Evolutionary conservation across 2,329 filamentous ascomycete genomes (phyloP).

Genomic region (Penicillium sp.): DNA sequence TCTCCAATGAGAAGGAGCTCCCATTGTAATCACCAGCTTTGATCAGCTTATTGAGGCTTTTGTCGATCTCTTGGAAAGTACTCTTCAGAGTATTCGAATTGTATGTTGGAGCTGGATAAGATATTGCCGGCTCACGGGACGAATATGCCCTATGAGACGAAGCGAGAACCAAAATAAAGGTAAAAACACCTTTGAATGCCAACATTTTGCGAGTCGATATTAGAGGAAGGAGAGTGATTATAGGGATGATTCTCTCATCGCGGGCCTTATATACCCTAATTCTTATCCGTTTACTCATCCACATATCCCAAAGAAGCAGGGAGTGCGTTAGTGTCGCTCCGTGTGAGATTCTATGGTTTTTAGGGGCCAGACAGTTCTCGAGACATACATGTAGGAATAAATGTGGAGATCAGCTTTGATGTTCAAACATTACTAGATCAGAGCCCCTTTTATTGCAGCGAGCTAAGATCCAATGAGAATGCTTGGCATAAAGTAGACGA

Average conservation of each 20-base stretch:
- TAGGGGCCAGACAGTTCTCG: not conserved
- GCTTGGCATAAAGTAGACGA: not conserved
- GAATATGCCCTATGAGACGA: not conserved
- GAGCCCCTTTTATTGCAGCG: not conserved
- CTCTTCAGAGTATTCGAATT: not conserved
- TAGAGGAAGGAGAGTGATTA: not conserved
- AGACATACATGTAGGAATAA: not conserved
- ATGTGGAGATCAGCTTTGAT: not conserved
- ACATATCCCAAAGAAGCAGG: not conserved
- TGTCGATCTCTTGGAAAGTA: not conserved
- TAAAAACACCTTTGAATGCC: not conserved
- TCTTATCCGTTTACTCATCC: not conserved
- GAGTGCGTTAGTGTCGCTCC: not conserved
- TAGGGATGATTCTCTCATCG: not conserved
- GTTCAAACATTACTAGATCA: not conserved
- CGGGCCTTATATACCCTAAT: not conserved
- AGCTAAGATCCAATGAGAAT: not conserved
- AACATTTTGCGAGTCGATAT: not conserved
- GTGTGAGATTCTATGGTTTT: not conserved
- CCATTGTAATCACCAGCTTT: not conserved
- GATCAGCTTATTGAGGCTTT: not conserved
- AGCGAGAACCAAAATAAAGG: not conserved
- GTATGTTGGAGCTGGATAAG: not conserved
- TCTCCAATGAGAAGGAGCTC: constrained; percentile 4
- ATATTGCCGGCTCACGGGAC: constrained; percentile 3